Evolutionary conservation across 2,329 filamentous ascomycete genomes (phyloP).

Genomic region (Pseudocercospora vitis): DNA sequence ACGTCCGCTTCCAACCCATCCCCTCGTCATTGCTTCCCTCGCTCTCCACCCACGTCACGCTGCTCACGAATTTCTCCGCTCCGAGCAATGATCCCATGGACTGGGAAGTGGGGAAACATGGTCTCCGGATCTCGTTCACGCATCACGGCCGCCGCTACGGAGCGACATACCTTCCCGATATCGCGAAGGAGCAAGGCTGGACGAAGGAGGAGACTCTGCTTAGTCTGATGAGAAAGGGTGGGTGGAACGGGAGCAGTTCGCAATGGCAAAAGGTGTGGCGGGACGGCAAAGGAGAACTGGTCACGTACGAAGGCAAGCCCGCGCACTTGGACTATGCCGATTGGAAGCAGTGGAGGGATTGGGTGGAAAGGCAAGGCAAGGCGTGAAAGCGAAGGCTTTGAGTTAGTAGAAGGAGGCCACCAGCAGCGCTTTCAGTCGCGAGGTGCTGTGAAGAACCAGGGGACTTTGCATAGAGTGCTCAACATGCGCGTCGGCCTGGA

Average conservation of each 20-base stretch:
- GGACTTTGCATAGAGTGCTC: neutral
- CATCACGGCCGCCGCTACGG: constrained; percentile 72
- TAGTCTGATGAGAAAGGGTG: constrained; percentile 90
- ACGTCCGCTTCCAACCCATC: constrained; percentile 62
- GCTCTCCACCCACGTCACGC: constrained; percentile 71
- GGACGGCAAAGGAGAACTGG: constrained; percentile 69
- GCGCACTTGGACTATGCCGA: constrained; percentile 68
- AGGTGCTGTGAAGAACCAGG: neutral
- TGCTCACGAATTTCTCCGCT: constrained; percentile 66
- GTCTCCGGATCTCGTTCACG: constrained; percentile 82
- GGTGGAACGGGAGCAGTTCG: constrained; percentile 67
- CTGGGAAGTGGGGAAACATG: constrained; percentile 85
- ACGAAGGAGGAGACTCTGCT: constrained; percentile 86
- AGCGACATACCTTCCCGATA: constrained; percentile 88
- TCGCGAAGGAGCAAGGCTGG: constrained; percentile 91
- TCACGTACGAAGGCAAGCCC: constrained; percentile 85
- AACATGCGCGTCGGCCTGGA: too few relatives aligned
- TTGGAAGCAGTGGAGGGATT: constrained; percentile 77
- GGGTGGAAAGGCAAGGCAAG: constrained; percentile 52
- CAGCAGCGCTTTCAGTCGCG: neutral
- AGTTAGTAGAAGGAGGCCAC: constrained; percentile 8
- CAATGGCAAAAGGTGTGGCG: constrained; percentile 63
- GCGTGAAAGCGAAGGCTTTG: constrained; percentile 7
- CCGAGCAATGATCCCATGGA: constrained; percentile 66
- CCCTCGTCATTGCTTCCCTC: constrained; percentile 65